A percentile compares a stretch with the other conserved stretches of the same genome.
Evolutionary conservation across 192 early-diverging fungal genomes (phyloP).

Genomic region (Coemansia sp.): DNA sequence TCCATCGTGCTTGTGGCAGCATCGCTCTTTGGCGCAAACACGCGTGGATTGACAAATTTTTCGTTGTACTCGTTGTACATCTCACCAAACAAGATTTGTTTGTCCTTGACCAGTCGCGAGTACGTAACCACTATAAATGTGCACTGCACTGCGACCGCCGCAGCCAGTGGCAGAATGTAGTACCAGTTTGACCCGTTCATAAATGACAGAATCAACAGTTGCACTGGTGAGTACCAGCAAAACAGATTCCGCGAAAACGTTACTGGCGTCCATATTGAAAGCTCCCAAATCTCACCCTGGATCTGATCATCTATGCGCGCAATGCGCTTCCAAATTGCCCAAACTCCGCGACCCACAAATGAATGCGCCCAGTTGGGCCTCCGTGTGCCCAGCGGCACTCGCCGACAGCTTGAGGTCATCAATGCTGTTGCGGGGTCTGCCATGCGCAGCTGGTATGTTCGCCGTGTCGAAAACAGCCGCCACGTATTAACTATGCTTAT

Average conservation of each 20-base stretch:
- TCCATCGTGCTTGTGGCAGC: conserved; percentile 44
- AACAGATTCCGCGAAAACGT: conserved; percentile 52
- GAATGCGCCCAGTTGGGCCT: conserved; percentile 43
- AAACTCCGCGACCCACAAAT: conserved; percentile 24
- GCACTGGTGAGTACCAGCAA: conserved; percentile 64
- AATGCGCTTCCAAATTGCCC: conserved; percentile 40
- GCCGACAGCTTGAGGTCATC: conserved; percentile 31
- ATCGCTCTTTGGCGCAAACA: conserved; percentile 61
- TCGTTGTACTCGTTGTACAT: conserved; percentile 62
- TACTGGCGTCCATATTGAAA: conserved; percentile 52
- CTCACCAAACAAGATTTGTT: conserved; percentile 60
- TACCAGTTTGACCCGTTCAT: conserved; percentile 59
- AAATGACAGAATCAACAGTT: conserved; percentile 57
- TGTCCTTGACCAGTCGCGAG: conserved; percentile 57
- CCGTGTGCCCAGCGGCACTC: conserved; percentile 31
- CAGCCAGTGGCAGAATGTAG: conserved; percentile 58
- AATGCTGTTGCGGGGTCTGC: conserved; percentile 15
- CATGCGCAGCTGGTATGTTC: conserved; percentile 48
- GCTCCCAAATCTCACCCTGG: conserved; percentile 53
- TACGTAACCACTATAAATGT: conserved; percentile 37
- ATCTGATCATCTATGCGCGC: conserved; percentile 35
- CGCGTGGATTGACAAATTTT: conserved; percentile 63
- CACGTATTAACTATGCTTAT: conserved; percentile 41
- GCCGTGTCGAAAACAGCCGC: conserved; percentile 28
- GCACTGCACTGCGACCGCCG: conserved; percentile 56